These are phyloP conservation scores for Scleromitrula shiraiana DNA, from an alignment of 2,329 filamentous ascomycete genomes.

Conservation along the genomic window DNA sequence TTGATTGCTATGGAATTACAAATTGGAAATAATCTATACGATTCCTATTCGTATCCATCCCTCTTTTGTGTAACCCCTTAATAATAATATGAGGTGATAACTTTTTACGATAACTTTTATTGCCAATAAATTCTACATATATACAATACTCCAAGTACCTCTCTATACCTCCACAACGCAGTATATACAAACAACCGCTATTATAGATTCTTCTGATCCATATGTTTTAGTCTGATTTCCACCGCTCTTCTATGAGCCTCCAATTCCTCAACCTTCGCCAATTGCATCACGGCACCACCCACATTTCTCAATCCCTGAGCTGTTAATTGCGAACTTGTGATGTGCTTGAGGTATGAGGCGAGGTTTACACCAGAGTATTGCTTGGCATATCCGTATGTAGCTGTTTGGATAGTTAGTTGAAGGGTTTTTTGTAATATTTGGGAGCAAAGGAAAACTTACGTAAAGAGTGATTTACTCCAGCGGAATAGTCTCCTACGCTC, in stretches of 20 bases:
- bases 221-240: slow-evolving; percentile 49
- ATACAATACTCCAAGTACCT: no score
- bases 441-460: slow-evolving; percentile 62
- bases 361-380: slow-evolving; percentile 98
- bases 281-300: slow-evolving; percentile 83
- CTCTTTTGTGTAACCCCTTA: no score
- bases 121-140: no score
- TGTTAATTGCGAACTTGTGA: slow-evolving; percentile 87
- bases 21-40: no score
- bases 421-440: background rate
- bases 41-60: no score
- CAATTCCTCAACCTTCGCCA: slow-evolving; percentile 88
- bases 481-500: slow-evolving; percentile 95
- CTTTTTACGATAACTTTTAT: no score
- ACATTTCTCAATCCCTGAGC: slow-evolving; percentile 79
- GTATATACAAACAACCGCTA: background rate
- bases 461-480: slow-evolving; percentile 93
- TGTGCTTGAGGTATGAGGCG: slow-evolving; percentile 94
- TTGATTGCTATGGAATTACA: no score
- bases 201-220: slow-evolving; percentile 27
- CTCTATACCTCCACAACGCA: no score
- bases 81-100: no score
- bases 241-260: slow-evolving; percentile 82
- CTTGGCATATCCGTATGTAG: slow-evolving; percentile 95
- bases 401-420: slow-evolving; percentile 38